Evolutionary conservation across 164 flowering plant species (phyloP).

Genomic region (Houttuynia cordata): DNA sequence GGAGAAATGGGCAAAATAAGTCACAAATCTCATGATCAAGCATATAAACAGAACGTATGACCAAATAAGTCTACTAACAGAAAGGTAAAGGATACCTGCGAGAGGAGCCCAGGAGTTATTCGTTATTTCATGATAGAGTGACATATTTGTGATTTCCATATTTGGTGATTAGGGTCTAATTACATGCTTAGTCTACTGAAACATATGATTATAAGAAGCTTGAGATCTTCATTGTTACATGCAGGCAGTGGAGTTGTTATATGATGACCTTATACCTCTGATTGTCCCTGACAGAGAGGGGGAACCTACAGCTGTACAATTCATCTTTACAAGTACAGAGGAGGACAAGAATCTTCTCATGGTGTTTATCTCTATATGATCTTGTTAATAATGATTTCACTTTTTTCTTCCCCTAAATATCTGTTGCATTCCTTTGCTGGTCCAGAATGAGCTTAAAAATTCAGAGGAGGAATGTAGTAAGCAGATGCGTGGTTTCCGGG

Average conservation of each 20-base stretch:
- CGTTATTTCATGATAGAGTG: too few species aligned
- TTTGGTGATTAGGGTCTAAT: too few species aligned
- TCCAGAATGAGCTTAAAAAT: conserved; percentile 48
- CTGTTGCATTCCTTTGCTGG: background rate
- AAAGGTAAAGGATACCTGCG: too few species aligned
- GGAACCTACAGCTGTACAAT: conserved; percentile 46
- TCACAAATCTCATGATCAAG: too few species aligned
- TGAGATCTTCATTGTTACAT: background rate
- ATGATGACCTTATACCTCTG: conserved; percentile 63
- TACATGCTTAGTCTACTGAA: too few species aligned
- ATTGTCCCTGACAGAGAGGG: conserved; percentile 51
- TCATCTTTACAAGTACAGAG: conserved; percentile 55
- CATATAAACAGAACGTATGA: too few species aligned
- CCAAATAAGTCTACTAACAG: too few species aligned
- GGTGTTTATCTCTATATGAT: conserved; percentile 22
- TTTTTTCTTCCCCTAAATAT: background rate
- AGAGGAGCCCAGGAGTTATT: too few species aligned
- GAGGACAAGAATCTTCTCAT: conserved; percentile 57
- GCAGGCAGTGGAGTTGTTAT: conserved; percentile 45
- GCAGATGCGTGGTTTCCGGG: conserved; percentile 67
- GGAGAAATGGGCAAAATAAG: too few species aligned
- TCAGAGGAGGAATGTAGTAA: conserved; percentile 48
- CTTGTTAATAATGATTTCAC: background rate
- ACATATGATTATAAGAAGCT: background rate
- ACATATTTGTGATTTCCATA: conserved; percentile 1